Evolutionary conservation across 2,329 filamentous ascomycete species (phyloP), one percentile per base, ranked within the genome.

Genomic region (Grosmannia huntii): DNA sequence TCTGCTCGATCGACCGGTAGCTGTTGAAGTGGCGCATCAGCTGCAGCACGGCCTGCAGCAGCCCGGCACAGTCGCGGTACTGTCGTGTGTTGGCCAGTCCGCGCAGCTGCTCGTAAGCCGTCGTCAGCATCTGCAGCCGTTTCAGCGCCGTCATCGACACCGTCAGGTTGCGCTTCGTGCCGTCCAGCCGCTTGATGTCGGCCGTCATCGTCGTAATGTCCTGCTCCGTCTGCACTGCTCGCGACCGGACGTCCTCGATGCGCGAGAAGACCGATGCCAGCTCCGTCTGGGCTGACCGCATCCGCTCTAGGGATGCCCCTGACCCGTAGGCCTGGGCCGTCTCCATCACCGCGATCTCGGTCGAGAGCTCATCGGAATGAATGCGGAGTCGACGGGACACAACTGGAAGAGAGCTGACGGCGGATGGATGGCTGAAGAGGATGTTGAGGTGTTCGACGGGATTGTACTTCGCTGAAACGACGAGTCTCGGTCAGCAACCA

Each of bases 1-100:
- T 97, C 77, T 99, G 94, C 69, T 97, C 92, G 65, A 99, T 97
- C 65, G 90, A 96, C 60, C 94, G 80, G 71, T 97, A 99, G 71
- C 89, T 95, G 74, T 96, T 95, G 80, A 99, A 99, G 73, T 99
- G 91, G 64, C 89, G 89, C 88, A 97, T 96, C 52, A 99, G 84
- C 79, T 99, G 94, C 60, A 99, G 82, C 36, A 99, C 94, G 11
- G 94, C 94, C 74, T 96, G 90, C 59, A 99, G 77, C 60, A 99
- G 78, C 66, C 95, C 90, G 19, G 92, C 91, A 68, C 94, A 97
- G 70, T 99, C 94, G 63, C 89, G 80, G 70, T 99, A 99, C 71
- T 99, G 94, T 59, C 92, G 80, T 41, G 87, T 86, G 71, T 88
- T 88, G 64, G 89, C 87, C 64, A 96, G 76, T 3, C 84, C 88